Conservation (phyloP, 768 basidiomycete genomes). For the Mycena amicta region DNA sequence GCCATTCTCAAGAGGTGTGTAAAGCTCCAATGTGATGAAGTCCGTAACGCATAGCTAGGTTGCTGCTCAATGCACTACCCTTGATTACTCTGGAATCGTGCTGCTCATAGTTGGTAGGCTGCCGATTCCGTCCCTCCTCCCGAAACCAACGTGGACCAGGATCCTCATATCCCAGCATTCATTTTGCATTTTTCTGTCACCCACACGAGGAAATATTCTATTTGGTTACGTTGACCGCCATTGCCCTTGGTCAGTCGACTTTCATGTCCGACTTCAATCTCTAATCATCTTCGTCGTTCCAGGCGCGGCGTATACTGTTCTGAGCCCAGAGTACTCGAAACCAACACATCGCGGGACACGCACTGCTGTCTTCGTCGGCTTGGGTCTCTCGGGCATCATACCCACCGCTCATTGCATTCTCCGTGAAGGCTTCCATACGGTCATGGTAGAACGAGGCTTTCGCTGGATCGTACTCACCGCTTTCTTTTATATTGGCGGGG, state of each 20-base stretch:
- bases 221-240: slow-evolving; percentile 50
- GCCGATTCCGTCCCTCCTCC: not conserved
- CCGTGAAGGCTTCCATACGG: slow-evolving; percentile 56
- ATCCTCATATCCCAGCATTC: slow-evolving; percentile 75
- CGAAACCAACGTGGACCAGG: slow-evolving; percentile 62
- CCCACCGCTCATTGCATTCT: slow-evolving; percentile 69
- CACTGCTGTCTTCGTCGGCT: slow-evolving; percentile 75
- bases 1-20: slow-evolving; percentile 69
- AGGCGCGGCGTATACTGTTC: slow-evolving; percentile 76
- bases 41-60: slow-evolving; percentile 42
- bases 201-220: slow-evolving; percentile 56
- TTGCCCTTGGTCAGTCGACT: slow-evolving; percentile 70
- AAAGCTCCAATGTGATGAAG: not conserved
- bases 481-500: slow-evolving; percentile 77
- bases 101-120: slow-evolving; percentile 21
- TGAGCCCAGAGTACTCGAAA: slow-evolving; percentile 76
- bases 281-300: slow-evolving; percentile 3
- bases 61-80: slow-evolving; percentile 57
- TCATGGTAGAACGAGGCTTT: slow-evolving; percentile 68
- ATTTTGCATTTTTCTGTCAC: slow-evolving; percentile 79
- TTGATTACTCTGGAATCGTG: slow-evolving; percentile 84
- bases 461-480: slow-evolving; percentile 71
- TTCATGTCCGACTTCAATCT: too few relatives aligned
- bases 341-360: slow-evolving; percentile 76
- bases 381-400: slow-evolving; percentile 70